These are phyloP conservation scores for Diaporthe sp. DNA, from an alignment of 2,329 filamentous ascomycete genomes.

Conservation along the genomic window DNA sequence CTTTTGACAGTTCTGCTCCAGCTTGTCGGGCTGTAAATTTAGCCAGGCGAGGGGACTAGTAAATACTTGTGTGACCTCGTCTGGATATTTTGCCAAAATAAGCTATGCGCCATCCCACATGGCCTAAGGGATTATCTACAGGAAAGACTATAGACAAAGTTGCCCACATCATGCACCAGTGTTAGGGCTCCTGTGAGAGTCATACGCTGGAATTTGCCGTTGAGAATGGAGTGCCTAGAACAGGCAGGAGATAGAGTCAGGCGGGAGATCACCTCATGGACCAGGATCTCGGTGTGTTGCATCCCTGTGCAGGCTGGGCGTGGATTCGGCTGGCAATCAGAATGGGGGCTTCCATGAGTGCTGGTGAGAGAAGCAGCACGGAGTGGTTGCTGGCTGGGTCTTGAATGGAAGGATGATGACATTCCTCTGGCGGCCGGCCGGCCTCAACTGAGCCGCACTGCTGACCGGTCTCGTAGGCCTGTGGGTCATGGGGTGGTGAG, in stretches of 20 bases:
- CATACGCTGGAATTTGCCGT: not conserved
- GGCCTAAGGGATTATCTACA: not conserved
- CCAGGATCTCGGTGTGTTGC: not conserved
- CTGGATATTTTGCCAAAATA: not conserved
- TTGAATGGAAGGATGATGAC: not conserved
- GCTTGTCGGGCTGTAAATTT: not conserved
- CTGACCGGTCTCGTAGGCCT: constrained; percentile 1
- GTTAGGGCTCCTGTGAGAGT: too few species aligned
- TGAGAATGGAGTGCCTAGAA: not conserved
- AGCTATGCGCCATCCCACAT: not conserved
- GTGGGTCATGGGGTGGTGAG: not conserved
- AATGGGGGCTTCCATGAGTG: too few species aligned
- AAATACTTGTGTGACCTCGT: not conserved
- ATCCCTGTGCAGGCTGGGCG: constrained; percentile 1
- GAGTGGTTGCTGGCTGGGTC: not conserved
- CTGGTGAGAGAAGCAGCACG: not conserved
- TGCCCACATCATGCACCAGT: not conserved
- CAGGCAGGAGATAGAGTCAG: not conserved
- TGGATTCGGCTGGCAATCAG: not conserved
- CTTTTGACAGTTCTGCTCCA: not conserved
- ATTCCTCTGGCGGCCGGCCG: constrained; percentile 8
- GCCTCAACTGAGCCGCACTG: not conserved
- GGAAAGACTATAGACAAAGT: not conserved
- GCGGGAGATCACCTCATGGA: constrained; percentile 22
- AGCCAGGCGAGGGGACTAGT: not conserved